Evolutionary conservation across 306 rosid genomes (phyloP), one percentile per base, ranked within the genome.

Genomic region (Castanopsis chinensis): DNA sequence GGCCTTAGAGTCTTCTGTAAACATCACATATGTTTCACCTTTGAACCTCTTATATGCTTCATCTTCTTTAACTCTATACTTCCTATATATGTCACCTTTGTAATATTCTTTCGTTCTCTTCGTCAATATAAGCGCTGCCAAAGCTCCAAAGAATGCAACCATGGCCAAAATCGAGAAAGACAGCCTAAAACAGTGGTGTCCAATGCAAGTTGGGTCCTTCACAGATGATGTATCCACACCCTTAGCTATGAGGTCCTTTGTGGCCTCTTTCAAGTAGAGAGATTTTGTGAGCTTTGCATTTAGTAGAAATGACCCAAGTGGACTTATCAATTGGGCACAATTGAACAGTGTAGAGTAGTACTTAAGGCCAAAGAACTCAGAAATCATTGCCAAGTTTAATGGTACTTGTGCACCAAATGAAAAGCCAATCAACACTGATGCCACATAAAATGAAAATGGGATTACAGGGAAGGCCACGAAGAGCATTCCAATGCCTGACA

Each of bases 291-390:
- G 73, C 71, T 77, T 84, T 32, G 79, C 90, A n/a, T 86, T 86
- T 17, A 86, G 76, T 5, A 89, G 76, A 21, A 80, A 86, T 0
- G 84, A 75, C 0, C 88, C 88, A 3, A 89, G 71, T 3, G 88
- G 90, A 33, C 88, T 82, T 1, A 80, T 85, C 2, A 84, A 5
- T 25, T 82, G 86, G 6, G 90, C 90, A 23, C 79, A 86, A 21
- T 86, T 89, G 79, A 89, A 84, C 81, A 89, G 37, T 33, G 92
- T 84, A 0, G 87, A 78, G 71, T 52, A 89, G 76, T 86, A 78
- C 54, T 84, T 89, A 4, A 86, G 84, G 18, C 92, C 90, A 21
- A 89, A 89, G 1, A 89, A 79, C 78, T 89, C 90, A 0, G 92
- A 89, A 30, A 89, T 84, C 15, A 89, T 86, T 18, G 90, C 80